Evolutionary conservation across 1,284 basidiomycete species (phyloP).

Genomic region (Trametes pubescens): DNA sequence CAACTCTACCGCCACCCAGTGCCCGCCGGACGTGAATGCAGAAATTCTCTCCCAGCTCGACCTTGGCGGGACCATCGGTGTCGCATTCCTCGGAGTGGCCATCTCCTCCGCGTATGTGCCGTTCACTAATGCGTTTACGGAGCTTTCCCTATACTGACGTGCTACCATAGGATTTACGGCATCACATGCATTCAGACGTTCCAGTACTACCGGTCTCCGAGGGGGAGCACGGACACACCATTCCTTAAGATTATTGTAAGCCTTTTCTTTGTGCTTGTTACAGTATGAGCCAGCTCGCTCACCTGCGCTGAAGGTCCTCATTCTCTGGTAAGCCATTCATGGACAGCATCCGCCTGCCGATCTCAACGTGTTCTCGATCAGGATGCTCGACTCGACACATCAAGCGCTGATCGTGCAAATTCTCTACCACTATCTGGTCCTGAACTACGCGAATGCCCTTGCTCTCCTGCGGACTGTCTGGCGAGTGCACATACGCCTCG

Average conservation of each 20-base stretch:
- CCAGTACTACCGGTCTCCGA: constrained; percentile 14
- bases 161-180: constrained; percentile 2
- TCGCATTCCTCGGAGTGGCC: constrained; percentile 13
- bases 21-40: constrained; percentile 9
- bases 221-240: neutral
- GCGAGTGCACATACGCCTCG: neutral
- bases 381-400: constrained; percentile 14
- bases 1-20: neutral
- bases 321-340: neutral
- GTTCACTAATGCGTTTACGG: neutral
- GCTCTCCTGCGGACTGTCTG: constrained; percentile 4
- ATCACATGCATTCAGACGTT: constrained; percentile 19
- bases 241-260: constrained; percentile 8
- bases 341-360: neutral
- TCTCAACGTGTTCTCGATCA: neutral
- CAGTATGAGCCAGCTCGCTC: neutral
- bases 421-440: constrained; percentile 14
- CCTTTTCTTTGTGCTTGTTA: neutral
- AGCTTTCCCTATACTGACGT: neutral
- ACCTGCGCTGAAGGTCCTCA: neutral
- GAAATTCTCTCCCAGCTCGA: constrained; percentile 13
- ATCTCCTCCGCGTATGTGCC: constrained; percentile 10
- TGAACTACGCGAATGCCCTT: constrained; percentile 9
- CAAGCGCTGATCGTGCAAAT: constrained; percentile 12
- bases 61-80: constrained; percentile 11